Evolutionary conservation across 2,329 filamentous ascomycete genomes (phyloP), one percentile per base, ranked within the genome.

Genomic region (Aaosphaeria arxii): DNA sequence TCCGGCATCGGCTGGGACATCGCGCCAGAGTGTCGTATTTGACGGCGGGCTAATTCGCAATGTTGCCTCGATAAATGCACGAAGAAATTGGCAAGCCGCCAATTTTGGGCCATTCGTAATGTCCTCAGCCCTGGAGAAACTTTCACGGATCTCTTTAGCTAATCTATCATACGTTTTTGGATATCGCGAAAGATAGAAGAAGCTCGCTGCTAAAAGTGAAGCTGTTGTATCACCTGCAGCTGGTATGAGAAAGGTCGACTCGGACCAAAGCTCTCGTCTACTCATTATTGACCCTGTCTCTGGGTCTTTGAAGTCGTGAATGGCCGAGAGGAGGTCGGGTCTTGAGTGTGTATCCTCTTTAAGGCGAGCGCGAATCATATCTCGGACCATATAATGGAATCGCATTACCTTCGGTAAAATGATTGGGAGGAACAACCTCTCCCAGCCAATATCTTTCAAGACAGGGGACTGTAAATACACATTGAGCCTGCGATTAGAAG

Each of bases 251-350:
- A 57, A 52, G 1, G 47, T 40, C n/a, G 50, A 30, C 46, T 57
- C 52, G 30, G 45, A 44, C 54, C 54, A 55, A 13, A 57, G n/a
- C 7, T 57, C 50, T 6, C 42, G 4, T 6, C n/a, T 9, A 31
- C 43, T 30, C 24, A 55, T 24, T 3, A 44, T 46, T 17, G 47
- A 13, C 3, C 67, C 61, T 6, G 69, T 68, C 49, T 72, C 57
- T 4, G 68, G 64, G 58, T 77, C 64, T 54, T 68, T 65, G 50
- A 67, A 62, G 44, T 70, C 55, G 39, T 67, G 52, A 4, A 72
- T 57, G 60, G 73, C 59, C 45, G 70, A 59, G 55, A 69, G 69
- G 44, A 74, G 67, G 53, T 74, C 73, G 31, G 66, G 66, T 17
- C 57, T 49, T 7, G 56, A 56, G 36, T 51, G 41, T 33, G 46